Conservation (phyloP, 345 rosid species). For the Physaria fendleri region DNA sequence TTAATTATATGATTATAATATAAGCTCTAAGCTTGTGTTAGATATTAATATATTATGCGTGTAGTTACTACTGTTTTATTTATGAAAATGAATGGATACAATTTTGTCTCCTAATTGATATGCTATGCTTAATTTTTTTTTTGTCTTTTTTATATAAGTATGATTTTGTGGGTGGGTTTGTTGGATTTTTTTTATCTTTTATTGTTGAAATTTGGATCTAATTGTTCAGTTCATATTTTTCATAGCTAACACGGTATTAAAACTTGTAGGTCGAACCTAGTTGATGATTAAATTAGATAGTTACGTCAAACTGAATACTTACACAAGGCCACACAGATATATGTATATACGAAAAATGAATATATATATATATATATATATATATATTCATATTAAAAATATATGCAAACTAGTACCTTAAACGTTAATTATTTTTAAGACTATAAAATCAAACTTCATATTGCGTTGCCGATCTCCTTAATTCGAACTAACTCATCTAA, state of each 20-base stretch:
- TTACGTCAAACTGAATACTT: not conserved
- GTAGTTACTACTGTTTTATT: not conserved
- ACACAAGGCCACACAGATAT: not conserved
- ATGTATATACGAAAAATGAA: too few species aligned
- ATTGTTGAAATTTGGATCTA: too few species aligned
- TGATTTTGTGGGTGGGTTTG: not conserved
- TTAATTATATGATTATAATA: conserved; percentile 3
- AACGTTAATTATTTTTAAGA: not conserved
- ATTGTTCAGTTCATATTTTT: not conserved
- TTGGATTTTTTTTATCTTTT: not conserved
- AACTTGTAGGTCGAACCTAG: not conserved
- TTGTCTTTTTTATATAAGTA: too few species aligned
- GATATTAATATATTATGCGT: not conserved
- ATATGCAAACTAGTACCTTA: too few species aligned
- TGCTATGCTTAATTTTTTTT: not conserved
- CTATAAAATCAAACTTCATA: not conserved
- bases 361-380: too few species aligned
- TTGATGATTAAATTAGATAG: not conserved
- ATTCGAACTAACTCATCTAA: not conserved
- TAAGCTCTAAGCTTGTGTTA: conserved; percentile 6
- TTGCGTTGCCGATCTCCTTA: not conserved
- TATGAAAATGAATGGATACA: conserved; percentile 13
- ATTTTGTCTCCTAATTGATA: conserved; percentile 4
- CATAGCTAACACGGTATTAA: not conserved
- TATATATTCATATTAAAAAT: too few species aligned